Base-by-base conservation (phyloP, 2,329 filamentous ascomycete genomes). In the Plenodomus tracheiphilus region DNA sequence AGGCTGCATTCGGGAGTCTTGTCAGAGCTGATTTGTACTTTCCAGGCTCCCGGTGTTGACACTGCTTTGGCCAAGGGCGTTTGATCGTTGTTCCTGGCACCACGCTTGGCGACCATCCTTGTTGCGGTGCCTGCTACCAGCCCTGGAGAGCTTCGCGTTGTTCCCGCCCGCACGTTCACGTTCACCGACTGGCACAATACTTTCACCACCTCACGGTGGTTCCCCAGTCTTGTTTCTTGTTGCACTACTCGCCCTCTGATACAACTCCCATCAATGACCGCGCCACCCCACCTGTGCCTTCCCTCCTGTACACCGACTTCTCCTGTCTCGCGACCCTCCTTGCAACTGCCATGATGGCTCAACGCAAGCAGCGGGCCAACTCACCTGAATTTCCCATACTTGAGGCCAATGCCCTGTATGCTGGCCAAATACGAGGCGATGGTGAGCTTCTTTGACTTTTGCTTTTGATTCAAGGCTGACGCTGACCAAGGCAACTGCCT, bases 401-500 rank as follows among this genome's bases (percentile, higher is more conserved):
- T 51, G 75, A 76, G 43, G 75, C 75, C 51, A 73, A 81, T 59
- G 81, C 81, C 57, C 75, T 87, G 46, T 85, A 85, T 72, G 79
- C 81, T 49, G 73, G 79, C 47, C 74, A 81, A 34, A 86, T 83
- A 41, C 74, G 75, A 53, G 85, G 84, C 50, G 84, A 87, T 73
- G 85, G 85, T 84, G 78, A 77, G 79, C 75, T 41, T 57, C 58
- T 47, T 43, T 56, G 11, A 32, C 11, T 43, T 30, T n/a, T 44
- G 17, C 25, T 38, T 53, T 48, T 55, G 30, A 19, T 37, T 49
- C 46, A 25, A 46, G 44, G 58, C 64, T 65, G 51, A 67, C 50
- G 55, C 32, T 22, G 49, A 36, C 58, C 49, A 54, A 87, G 85
- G 85, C 59, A 87, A 87, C 74, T 88, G 85, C 70, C 79, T 88